A percentile compares a stretch with the other conserved stretches of the same genome.
These are phyloP conservation scores for Rhytidhysteron rufulum DNA, from an alignment of 2,329 filamentous ascomycete genomes.

Conservation along the genomic window DNA sequence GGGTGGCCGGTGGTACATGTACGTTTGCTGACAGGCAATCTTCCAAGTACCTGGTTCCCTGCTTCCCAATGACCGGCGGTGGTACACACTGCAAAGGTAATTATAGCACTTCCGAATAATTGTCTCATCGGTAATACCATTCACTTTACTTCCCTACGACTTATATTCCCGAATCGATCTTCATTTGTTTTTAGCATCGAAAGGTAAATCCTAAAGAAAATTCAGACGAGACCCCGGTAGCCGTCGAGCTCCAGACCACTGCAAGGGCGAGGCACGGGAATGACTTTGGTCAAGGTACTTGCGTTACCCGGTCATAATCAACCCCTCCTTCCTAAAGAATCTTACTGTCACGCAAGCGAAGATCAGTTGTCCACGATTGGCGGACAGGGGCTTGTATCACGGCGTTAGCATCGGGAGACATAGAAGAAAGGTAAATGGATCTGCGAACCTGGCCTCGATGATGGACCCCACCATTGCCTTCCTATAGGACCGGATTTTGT, in stretches of 20 bases:
- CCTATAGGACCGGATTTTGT: not conserved
- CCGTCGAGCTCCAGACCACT: not conserved
- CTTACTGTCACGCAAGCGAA: not conserved
- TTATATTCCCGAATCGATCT: not conserved
- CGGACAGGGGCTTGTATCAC: not conserved
- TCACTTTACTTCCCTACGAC: not conserved
- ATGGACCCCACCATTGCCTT: not conserved
- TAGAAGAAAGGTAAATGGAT: not conserved
- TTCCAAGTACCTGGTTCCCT: not conserved
- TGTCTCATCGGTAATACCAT: not conserved
- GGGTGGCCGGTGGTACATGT: not conserved
- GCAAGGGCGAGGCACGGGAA: not conserved
- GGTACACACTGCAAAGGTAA: no score
- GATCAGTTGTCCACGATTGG: not conserved
- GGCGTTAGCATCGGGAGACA: not conserved
- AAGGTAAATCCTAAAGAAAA: not conserved
- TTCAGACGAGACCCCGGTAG: not conserved
- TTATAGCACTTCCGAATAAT: no score
- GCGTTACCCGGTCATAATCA: not conserved
- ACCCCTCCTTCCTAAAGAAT: not conserved
- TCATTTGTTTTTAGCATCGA: not conserved
- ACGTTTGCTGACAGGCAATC: not conserved
- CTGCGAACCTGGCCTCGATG: not conserved
- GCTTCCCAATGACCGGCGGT: not conserved
- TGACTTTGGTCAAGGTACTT: no score